phyloP scores from a whole-genome alignment of 140 eudicot species.

The Stevia rebaudiana region DNA sequence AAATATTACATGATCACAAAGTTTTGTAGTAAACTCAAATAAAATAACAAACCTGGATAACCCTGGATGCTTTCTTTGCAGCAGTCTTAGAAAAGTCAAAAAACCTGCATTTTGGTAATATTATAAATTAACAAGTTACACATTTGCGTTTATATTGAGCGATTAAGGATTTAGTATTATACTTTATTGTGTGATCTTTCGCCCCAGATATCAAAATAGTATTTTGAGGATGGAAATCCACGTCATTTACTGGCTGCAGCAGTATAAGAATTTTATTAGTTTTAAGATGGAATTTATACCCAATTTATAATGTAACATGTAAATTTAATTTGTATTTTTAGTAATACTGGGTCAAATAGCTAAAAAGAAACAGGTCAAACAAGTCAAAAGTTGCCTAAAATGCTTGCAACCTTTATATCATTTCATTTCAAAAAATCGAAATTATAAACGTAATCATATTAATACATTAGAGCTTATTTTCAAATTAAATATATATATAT shows the following conservation, averaged over 20 bases:
- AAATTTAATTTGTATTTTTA: not conserved
- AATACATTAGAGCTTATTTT: not conserved
- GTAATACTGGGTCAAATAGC: not conserved
- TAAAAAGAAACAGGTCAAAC: not conserved
- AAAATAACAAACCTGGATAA: slow-evolving; percentile 56
- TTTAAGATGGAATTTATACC: not conserved
- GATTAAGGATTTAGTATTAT: slow-evolving; percentile 14
- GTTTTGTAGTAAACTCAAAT: not conserved
- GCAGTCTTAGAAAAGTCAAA: slow-evolving; percentile 80
- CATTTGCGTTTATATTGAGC: not conserved
- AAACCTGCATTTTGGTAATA: slow-evolving; percentile 52
- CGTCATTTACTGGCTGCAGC: slow-evolving; percentile 88
- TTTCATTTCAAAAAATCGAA: not conserved
- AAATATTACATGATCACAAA: not conserved
- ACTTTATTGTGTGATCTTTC: slow-evolving; percentile 87
- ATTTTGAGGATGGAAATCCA: slow-evolving; percentile 91
- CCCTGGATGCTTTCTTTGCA: slow-evolving; percentile 84
- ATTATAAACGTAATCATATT: not conserved
- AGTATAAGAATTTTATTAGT: slow-evolving; percentile 19
- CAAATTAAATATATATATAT: not conserved
- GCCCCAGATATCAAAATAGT: slow-evolving; percentile 74
- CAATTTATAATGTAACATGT: not conserved
- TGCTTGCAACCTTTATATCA: not conserved
- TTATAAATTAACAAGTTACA: not conserved
- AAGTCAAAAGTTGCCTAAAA: not conserved